phyloP scores from a whole-genome alignment of 2,329 filamentous ascomycete species.

The Beauveria brongniartii region DNA sequence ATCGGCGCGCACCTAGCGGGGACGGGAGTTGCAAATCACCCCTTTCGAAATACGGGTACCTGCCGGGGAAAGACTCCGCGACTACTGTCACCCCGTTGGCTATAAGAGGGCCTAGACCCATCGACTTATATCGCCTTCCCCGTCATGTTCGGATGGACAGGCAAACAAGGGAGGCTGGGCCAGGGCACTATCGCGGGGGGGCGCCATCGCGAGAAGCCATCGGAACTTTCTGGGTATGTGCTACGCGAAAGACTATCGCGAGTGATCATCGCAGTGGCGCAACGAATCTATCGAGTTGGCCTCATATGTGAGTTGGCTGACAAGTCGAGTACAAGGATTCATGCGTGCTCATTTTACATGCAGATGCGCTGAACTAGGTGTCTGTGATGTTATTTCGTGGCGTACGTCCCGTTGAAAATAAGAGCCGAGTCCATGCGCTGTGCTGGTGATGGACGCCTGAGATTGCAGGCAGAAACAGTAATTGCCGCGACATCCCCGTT shows the following conservation, averaged over 20 bases:
- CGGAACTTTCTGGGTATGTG: no score
- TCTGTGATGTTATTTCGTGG: neutral
- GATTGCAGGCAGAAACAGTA: neutral
- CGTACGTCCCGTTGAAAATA: neutral
- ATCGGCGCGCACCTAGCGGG: neutral
- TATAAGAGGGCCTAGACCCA: neutral
- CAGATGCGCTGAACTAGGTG: neutral
- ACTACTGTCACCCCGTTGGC: neutral
- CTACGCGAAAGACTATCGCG: no score
- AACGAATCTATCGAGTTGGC: no score
- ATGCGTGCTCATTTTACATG: neutral
- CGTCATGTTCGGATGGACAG: neutral
- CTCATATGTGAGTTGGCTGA: neutral
- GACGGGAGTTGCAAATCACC: neutral
- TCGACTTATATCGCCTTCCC: neutral
- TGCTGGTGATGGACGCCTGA: neutral
- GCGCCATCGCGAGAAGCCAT: neutral
- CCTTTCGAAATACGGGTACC: neutral
- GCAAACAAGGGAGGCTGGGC: neutral
- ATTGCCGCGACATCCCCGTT: slow-evolving; percentile 1
- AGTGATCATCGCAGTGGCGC: no score
- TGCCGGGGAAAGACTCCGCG: neutral
- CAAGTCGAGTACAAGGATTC: neutral
- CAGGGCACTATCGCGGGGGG: neutral
- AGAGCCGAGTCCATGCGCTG: neutral